These are phyloP conservation scores for Ilyonectria robusta DNA, from an alignment of 2,329 filamentous ascomycete genomes.

Conservation along the genomic window DNA sequence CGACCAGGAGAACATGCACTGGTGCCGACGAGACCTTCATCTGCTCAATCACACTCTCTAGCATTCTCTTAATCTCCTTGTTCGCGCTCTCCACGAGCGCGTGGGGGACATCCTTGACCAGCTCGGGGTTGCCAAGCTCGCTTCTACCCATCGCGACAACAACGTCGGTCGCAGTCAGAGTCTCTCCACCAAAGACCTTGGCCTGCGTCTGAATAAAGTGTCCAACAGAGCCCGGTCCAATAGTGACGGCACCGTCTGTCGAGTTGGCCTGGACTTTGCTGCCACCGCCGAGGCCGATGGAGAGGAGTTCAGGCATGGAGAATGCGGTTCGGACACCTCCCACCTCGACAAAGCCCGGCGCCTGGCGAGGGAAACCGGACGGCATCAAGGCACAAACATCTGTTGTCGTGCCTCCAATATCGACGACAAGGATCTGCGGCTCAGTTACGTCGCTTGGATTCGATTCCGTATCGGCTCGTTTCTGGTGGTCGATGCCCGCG, in stretches of 20 bases:
- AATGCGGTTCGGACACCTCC: constrained; percentile 73
- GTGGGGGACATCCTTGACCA: constrained; percentile 47
- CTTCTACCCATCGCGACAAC: constrained; percentile 56
- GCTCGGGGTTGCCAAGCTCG: constrained; percentile 48
- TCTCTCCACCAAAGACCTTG: constrained; percentile 66
- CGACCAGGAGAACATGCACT: constrained; percentile 68
- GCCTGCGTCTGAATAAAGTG: constrained; percentile 63
- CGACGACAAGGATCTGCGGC: constrained; percentile 64
- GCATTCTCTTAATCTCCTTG: constrained; percentile 58
- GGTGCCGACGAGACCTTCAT: constrained; percentile 70
- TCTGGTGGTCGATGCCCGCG: constrained; percentile 59
- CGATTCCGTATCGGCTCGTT: background rate
- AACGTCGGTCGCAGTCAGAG: constrained; percentile 68
- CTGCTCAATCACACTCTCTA: constrained; percentile 67
- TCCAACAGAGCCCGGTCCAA: constrained; percentile 72
- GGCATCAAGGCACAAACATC: constrained; percentile 71
- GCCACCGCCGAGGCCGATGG: constrained; percentile 71
- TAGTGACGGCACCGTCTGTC: constrained; percentile 51
- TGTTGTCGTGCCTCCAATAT: constrained; percentile 74
- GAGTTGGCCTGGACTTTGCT: constrained; percentile 48
- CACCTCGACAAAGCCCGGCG: constrained; percentile 70
- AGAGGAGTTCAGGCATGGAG: constrained; percentile 69
- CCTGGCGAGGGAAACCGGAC: constrained; percentile 72
- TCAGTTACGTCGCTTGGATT: constrained; percentile 17
- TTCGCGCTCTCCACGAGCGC: constrained; percentile 40